Base-by-base conservation (phyloP, 306 rosid genomes). In the Medicago ruthenica region DNA sequence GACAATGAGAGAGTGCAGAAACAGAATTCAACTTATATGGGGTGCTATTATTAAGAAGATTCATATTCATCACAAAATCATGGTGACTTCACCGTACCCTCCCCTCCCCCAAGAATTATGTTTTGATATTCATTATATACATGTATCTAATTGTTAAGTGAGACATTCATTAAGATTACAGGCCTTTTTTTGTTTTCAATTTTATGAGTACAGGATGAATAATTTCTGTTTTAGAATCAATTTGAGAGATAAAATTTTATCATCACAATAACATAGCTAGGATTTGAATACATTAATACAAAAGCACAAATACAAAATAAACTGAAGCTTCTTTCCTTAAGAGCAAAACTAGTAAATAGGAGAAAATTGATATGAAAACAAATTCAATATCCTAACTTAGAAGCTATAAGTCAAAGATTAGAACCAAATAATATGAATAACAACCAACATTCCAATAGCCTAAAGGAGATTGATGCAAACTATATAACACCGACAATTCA, bases 391-490 rank as follows among this genome's bases (percentile, higher is more conserved):
- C 61, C 15, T 73, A 71, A 53, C 53, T 16, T 71, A 5, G 51
- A 51, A 36, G 13, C 50, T 36, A 37, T 3, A 36, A 22, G 47
- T 31, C n/a, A 57, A 50, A 44, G 3, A 27, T 8, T 31, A 5
- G 17, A 70, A 34, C 21, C 44, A 15, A 22, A 27, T 27, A 3
- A 27, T 27, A 27, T 27, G 3, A 27, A 34, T 17, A 51, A 50
- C 21, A 17, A 54, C 9, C 39, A 55, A 20, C 76, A 15, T 17
- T 71, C 16, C 45, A 48, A 4, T 27, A 70, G 41, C 68, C 57
- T 39, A 71, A 71, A 71, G 16, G 53, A 18, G 22, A 50, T 54
- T 18, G 20, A 71, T 12, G 50, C 50, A 16, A 71, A 20, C 31
- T 55, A 20, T 1, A 57, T 57, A 21, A 20, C 36, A 22, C 27